A percentile compares a stretch with the other conserved stretches of the same genome.
Conservation (phyloP, 1,284 basidiomycete genomes). For the Laetiporus sulphureus region DNA sequence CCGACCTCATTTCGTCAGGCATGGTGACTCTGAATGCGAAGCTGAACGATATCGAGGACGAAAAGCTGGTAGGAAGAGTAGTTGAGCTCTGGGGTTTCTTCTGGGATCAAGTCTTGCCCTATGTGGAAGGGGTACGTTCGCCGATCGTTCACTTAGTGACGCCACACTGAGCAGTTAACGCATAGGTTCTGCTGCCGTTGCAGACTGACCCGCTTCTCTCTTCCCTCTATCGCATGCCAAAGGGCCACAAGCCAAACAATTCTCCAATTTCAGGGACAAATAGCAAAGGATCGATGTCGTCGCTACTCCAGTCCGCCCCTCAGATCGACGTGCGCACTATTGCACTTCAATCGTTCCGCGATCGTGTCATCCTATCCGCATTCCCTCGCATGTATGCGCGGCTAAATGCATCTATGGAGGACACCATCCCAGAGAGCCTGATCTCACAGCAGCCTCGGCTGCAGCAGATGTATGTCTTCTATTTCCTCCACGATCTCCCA, state of each 20-base stretch:
- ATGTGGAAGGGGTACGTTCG: slow-evolving; percentile 72
- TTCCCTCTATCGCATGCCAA: slow-evolving; percentile 58
- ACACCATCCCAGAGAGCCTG: slow-evolving; percentile 38
- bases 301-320: slow-evolving; percentile 21
- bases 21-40: slow-evolving; percentile 91
- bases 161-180: background rate
- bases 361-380: slow-evolving; percentile 68
- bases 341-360: slow-evolving; percentile 76
- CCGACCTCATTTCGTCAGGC: slow-evolving; percentile 79
- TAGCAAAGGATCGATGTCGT: slow-evolving; percentile 34
- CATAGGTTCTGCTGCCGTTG: slow-evolving; percentile 66
- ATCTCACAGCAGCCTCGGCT: slow-evolving; percentile 53
- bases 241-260: slow-evolving; percentile 39
- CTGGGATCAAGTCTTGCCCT: slow-evolving; percentile 89
- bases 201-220: slow-evolving; percentile 69
- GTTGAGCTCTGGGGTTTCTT: slow-evolving; percentile 94
- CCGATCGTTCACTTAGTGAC: slow-evolving; percentile 1
- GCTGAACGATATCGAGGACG: slow-evolving; percentile 66
- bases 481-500: no score
- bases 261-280: slow-evolving; percentile 50
- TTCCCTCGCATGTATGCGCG: slow-evolving; percentile 47
- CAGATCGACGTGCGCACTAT: slow-evolving; percentile 77
- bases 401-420: slow-evolving; percentile 45
- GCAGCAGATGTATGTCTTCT: slow-evolving; percentile 64
- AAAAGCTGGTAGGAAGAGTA: slow-evolving; percentile 67